Evolutionary conservation across 306 rosid genomes (phyloP), one percentile per base, ranked within the genome.

Genomic region (Phaseolus lunatus): DNA sequence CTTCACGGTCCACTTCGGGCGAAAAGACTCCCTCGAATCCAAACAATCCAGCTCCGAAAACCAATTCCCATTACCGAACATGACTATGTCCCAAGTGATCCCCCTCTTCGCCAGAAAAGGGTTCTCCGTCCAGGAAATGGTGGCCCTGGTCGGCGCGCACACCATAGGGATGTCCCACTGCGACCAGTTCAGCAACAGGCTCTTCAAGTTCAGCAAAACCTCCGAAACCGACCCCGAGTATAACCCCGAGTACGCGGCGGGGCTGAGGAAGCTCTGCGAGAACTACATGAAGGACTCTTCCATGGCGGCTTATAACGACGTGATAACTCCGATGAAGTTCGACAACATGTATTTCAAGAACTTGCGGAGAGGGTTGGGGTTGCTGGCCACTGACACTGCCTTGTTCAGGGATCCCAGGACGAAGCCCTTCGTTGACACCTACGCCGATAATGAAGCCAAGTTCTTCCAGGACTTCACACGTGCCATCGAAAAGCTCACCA

Each of bases 111-210:
- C 52, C 7, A 16, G 49, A 4, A 78, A 78, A 9, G 79, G 79
- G 0, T 71, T 88, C 43, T 13, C 72, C 0, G 15, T 77, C 9
- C 84, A 82, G 67, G 90, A 88, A 31, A 78, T 80, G 87, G 92
- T 88, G 18, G 90, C 83, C 0, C 80, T 86, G 0, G 0, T 4
- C 0, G 90, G 90, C 4, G 84, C 83, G 15, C 89, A 86, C 77
- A 86, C 90, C 7, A 86, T 88, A 56, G 88, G 90, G 9, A 78
- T 82, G 29, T 74, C 88, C 4, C 92, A 88, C 24, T 86, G 90
- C 80, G 80, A 50, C 14, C 80, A 88, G 15, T 86, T 88, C 47
- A 63, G 70, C 65, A 2, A 80, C 12, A 63, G 88, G 15, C 14
- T 86, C 26, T 88, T 52, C 86, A 67, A 82, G 0, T 88, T 88